Evolutionary conservation across 1,284 basidiomycete genomes (phyloP), one percentile per base, ranked within the genome.

Genomic region (Leccinum solheimii): DNA sequence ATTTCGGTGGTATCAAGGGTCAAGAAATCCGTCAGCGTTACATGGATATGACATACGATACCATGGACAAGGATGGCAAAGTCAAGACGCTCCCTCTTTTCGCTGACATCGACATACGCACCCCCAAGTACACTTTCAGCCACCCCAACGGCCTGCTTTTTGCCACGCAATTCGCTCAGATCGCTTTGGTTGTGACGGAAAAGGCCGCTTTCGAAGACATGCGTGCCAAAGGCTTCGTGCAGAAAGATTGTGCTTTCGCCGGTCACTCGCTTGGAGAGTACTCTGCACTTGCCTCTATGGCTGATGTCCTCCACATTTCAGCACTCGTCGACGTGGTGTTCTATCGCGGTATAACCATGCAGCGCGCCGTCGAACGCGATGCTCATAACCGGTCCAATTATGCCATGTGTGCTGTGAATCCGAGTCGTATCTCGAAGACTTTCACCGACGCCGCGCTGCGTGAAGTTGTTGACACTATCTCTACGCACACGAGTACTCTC

Each of bases 281-380:
- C 77, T 98, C 97, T 56, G 95, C 97, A 13, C 85, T 99, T 11
- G 97, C 97, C 1, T 96, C 96, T 14, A 96, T 98, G 67, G 97
- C 97, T 51, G 95, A 95, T 75, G 94, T 98, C 53, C 87, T 99
- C 52, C 91, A 94, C 51, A 95, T 98, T 73, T 94, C 96, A 34
- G 88, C 94, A n/a, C 87, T 99, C 56, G 94, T 97, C 69, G 96
- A 98, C 70, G 94, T 99, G 72, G 97, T 99, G 50, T 98, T 99
- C 85, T 98, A 98, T 79, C 94, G 97, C 77, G 97, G 97, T 75
- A 97, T 99, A 72, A 99, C 97, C 56, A 99, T 99, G 97, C 96
- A 98, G 75, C 93, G 95, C 52, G 96, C 96, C 21, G 96, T 98
- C 63, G 93, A 97, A 77, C 93, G 97, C 54, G 97, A 98, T 72